Percentiles rank a stretch among this genome's conserved stretches.
phyloP scores from a whole-genome alignment of 305 asterid species.

The Fraxinus floribunda region DNA sequence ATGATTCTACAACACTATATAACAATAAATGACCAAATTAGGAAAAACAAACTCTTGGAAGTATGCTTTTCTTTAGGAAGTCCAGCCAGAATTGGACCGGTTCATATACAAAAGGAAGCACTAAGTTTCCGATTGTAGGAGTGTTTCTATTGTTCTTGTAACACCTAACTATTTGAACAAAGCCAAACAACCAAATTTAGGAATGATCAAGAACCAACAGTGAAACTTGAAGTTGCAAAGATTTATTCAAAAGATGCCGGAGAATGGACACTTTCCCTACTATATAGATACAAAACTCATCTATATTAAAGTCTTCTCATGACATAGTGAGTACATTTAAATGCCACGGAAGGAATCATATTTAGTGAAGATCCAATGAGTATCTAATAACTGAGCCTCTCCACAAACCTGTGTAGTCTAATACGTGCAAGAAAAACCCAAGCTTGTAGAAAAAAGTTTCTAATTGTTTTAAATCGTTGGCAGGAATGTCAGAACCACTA shows the following conservation, averaged over 20 bases:
- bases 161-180: conserved; percentile 5
- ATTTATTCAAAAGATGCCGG: neutral
- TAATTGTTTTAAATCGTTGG: conserved; percentile 86
- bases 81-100: neutral
- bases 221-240: neutral
- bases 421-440: conserved; percentile 87
- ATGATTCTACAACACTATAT: neutral
- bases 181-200: neutral
- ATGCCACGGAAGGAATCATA: conserved; percentile 5
- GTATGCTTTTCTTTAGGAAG: conserved; percentile 11
- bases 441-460: conserved; percentile 99
- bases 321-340: neutral
- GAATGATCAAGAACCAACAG: neutral
- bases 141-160: neutral
- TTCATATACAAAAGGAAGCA: conserved; percentile 12
- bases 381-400: neutral
- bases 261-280: conserved; percentile 1
- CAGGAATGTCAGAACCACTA: conserved; percentile 91
- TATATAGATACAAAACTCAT: neutral
- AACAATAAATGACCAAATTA: neutral
- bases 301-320: neutral
- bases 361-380: neutral
- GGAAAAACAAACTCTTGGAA: conserved; percentile 5
- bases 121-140: neutral
- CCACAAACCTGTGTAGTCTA: conserved; percentile 83